Conservation (phyloP, 192 early-diverging fungal genomes). For the Backusella tarrabulga region DNA sequence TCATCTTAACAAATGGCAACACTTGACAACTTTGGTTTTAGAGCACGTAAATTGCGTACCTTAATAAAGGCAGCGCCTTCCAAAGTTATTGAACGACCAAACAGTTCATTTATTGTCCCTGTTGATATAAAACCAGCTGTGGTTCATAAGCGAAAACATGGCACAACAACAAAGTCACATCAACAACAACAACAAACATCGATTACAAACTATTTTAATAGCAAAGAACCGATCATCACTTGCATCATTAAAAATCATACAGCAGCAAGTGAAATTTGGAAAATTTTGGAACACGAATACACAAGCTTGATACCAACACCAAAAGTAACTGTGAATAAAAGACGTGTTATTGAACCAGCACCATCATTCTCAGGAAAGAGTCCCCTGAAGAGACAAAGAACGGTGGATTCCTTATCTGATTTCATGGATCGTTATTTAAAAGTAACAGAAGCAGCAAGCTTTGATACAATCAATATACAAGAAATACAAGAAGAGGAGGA, state of each 20-base stretch:
- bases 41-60: not conserved
- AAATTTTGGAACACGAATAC: not conserved
- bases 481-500: not conserved
- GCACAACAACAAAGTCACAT: not conserved
- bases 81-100: not conserved
- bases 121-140: not conserved
- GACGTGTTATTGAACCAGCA: not conserved
- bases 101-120: not conserved
- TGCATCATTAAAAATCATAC: not conserved
- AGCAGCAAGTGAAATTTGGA: not conserved
- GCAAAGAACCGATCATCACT: not conserved
- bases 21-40: not conserved
- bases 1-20: not conserved
- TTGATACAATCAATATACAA: not conserved
- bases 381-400: not conserved
- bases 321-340: not conserved
- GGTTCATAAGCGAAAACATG: not conserved
- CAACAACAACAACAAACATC: not conserved
- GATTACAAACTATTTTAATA: not conserved
- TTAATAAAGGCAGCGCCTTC: not conserved
- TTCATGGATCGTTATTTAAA: not conserved
- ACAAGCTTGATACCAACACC: not conserved
- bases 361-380: not conserved
- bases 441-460: not conserved
- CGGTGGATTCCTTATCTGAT: not conserved